Conservation (phyloP, 331 rosid genomes). For the Ulmus americana region DNA sequence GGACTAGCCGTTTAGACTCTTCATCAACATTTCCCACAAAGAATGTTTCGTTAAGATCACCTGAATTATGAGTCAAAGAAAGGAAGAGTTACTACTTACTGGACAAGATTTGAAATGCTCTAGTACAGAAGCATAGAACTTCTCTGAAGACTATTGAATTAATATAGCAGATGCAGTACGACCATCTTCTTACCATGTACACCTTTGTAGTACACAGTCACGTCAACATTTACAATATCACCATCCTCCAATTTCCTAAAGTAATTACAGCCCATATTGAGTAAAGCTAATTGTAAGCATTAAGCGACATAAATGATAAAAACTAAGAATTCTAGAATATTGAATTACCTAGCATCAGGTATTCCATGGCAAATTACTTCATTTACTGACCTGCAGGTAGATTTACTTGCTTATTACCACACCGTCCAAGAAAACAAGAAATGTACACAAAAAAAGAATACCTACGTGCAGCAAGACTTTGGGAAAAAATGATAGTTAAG, state of each 20-base stretch:
- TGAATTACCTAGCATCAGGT: conserved; percentile 84
- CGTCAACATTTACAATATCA: conserved; percentile 81
- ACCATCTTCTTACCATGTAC: conserved; percentile 58
- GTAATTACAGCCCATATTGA: conserved; percentile 10
- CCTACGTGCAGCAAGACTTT: conserved; percentile 99
- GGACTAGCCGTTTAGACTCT: conserved; percentile 64
- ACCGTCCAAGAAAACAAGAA: conserved; percentile 4
- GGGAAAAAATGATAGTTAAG: conserved; percentile 91
- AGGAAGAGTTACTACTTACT: conserved; percentile 4
- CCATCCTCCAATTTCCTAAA: conserved; percentile 92
- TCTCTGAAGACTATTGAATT: not conserved
- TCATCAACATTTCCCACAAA: conserved; percentile 93
- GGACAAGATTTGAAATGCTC: conserved; percentile 1
- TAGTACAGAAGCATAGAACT: not conserved
- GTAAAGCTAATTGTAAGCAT: conserved; percentile 1
- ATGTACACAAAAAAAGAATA: conserved; percentile 40
- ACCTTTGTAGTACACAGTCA: conserved; percentile 79
- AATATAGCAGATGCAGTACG: not conserved
- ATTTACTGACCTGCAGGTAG: conserved; percentile 68
- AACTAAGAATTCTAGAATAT: not conserved
- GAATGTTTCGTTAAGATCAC: conserved; percentile 91
- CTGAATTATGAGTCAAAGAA: conserved; percentile 36
- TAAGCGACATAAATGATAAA: not conserved
- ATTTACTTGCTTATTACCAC: conserved; percentile 19
- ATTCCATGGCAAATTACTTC: conserved; percentile 99